phyloP scores from a whole-genome alignment of 2,329 filamentous ascomycete species.

The Stachybotrys chartarum region DNA sequence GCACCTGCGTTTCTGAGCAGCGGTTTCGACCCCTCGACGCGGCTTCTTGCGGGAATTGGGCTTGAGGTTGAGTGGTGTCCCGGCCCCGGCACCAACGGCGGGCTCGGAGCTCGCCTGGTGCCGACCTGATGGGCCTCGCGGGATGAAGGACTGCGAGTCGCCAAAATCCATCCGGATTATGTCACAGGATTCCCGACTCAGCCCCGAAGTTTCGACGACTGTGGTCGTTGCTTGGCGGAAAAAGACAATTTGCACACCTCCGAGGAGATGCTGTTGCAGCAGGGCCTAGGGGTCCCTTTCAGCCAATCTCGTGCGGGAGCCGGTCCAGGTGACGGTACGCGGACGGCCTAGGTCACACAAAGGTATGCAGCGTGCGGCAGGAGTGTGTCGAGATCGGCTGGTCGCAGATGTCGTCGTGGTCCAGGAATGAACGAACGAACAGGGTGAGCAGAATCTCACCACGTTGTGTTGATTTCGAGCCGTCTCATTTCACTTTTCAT shows the following conservation, averaged over 20 bases:
- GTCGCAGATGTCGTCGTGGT: not conserved
- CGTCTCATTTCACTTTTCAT: not conserved
- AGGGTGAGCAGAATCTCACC: not conserved
- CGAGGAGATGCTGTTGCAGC: not conserved
- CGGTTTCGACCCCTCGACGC: constrained; percentile 39
- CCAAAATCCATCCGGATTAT: not conserved
- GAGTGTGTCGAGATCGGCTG: not conserved
- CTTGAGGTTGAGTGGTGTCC: constrained; percentile 5
- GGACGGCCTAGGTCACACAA: not conserved
- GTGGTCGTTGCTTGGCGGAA: not conserved
- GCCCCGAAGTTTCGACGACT: not conserved
- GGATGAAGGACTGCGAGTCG: not conserved
- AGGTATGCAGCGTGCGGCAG: not conserved
- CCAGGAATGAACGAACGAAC: not conserved
- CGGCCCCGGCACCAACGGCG: not conserved
- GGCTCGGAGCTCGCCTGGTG: not conserved
- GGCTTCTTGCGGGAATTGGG: constrained; percentile 38
- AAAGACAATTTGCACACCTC: not conserved
- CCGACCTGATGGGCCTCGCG: not conserved
- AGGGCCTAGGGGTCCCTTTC: not conserved
- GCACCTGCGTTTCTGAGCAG: constrained; percentile 62
- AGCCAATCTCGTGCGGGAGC: not conserved
- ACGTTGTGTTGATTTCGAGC: not conserved
- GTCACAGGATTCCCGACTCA: not conserved
- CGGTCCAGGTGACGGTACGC: not conserved